These are phyloP conservation scores for Rhizopus microsporus DNA, from an alignment of 371 early-diverging fungal genomes.

Conservation along the genomic window DNA sequence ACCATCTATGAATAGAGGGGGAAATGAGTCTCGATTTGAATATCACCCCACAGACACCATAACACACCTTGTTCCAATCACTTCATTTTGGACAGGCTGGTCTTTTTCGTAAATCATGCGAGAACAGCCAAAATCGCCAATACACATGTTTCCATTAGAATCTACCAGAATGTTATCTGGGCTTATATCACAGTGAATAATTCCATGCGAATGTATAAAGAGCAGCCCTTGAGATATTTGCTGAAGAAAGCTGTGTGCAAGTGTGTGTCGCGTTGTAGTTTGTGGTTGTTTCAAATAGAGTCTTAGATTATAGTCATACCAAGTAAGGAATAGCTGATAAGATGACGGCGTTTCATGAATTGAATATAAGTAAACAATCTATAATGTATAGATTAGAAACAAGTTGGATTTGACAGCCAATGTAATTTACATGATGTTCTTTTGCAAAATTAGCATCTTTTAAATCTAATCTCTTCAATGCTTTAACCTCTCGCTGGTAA, in stretches of 20 bases:
- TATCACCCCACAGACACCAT: not conserved
- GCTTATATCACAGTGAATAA: conserved; percentile 77
- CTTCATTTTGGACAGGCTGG: conserved; percentile 14
- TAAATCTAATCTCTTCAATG: conserved; percentile 27
- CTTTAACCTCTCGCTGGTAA: conserved; percentile 39
- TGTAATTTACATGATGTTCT: conserved; percentile 29
- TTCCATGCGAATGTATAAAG: conserved; percentile 60
- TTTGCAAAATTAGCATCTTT: conserved; percentile 19
- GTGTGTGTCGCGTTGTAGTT: not conserved
- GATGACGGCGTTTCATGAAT: conserved; percentile 16
- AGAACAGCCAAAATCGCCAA: conserved; percentile 87
- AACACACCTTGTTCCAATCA: conserved; percentile 44
- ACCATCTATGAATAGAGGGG: conserved; percentile 26
- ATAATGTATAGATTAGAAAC: not conserved
- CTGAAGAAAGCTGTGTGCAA: conserved; percentile 31
- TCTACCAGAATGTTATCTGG: conserved; percentile 72
- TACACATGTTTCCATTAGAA: conserved; percentile 55
- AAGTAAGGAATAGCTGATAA: conserved; percentile 34
- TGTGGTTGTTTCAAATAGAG: not conserved
- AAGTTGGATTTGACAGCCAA: not conserved
- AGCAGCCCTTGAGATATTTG: conserved; percentile 60
- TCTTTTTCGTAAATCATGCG: conserved; percentile 14
- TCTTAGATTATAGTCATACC: conserved; percentile 26
- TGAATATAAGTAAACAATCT: conserved; percentile 37
- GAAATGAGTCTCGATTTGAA: not conserved